These are phyloP conservation scores for Oryza glaberrima DNA, from an alignment of 176 grass and related monocot genomes.

Conservation along the genomic window DNA sequence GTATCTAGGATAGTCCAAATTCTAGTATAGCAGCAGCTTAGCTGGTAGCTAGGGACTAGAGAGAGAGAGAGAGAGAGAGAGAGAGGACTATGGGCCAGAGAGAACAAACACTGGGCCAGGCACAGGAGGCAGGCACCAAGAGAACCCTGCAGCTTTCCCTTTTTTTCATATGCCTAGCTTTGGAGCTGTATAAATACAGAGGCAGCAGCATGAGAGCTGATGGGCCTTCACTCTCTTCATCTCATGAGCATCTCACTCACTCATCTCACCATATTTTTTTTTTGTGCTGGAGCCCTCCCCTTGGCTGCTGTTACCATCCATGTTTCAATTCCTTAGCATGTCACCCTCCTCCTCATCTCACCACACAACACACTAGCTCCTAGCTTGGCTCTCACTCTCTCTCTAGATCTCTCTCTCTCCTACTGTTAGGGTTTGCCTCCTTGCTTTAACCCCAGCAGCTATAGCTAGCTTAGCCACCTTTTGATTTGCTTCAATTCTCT, in stretches of 20 bases:
- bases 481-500: neutral
- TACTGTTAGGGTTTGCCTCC: slow-evolving; percentile 58
- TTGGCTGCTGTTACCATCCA: slow-evolving; percentile 32
- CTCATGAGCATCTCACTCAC: neutral
- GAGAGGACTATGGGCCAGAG: neutral
- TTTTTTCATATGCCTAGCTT: slow-evolving; percentile 26
- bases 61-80: neutral
- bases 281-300: slow-evolving; percentile 41
- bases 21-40: slow-evolving; percentile 25
- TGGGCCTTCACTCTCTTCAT: slow-evolving; percentile 26
- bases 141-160: slow-evolving; percentile 33
- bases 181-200: slow-evolving; percentile 64
- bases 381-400: neutral
- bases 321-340: slow-evolving; percentile 37
- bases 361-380: slow-evolving; percentile 32
- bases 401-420: slow-evolving; percentile 11
- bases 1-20: neutral
- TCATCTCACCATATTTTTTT: slow-evolving; percentile 11
- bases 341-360: slow-evolving; percentile 24
- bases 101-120: slow-evolving; percentile 32
- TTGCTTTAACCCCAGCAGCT: slow-evolving; percentile 30
- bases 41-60: neutral
- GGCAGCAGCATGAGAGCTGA: slow-evolving; percentile 26
- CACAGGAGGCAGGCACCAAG: slow-evolving; percentile 17
- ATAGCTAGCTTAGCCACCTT: slow-evolving; percentile 16